A percentile compares a stretch with the other conserved stretches of the same genome.
Evolutionary conservation across 1,139 yeast genomes (phyloP).

Genomic region (Tardiomyces blankii): DNA sequence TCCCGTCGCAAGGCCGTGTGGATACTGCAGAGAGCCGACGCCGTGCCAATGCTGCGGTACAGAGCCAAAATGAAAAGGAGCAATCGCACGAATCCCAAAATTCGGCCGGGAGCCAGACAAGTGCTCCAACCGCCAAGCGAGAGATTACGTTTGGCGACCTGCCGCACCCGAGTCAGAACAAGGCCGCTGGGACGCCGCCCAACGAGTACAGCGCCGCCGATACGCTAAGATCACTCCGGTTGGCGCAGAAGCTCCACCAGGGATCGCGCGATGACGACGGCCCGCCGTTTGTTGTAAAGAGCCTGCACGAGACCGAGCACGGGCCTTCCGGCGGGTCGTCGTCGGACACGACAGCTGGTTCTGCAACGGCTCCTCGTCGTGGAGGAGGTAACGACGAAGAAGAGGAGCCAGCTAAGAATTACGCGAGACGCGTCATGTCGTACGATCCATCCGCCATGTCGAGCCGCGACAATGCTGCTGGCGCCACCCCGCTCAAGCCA

Average conservation of each 20-base stretch:
- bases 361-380: too few species aligned
- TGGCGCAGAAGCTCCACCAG: conserved; percentile 52
- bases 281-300: conserved; percentile 68
- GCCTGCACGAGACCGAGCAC: conserved; percentile 62
- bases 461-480: too few species aligned
- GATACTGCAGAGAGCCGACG: background rate
- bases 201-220: conserved; percentile 47
- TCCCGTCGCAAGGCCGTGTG: conserved; percentile 1
- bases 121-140: conserved; percentile 21
- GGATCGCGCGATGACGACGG: conserved; percentile 43
- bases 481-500: too few species aligned
- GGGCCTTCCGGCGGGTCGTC: conserved; percentile 6
- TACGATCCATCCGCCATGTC: too few species aligned
- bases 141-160: conserved; percentile 33
- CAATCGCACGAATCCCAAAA: background rate
- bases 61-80: background rate
- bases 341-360: background rate
- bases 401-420: background rate
- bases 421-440: too few species aligned
- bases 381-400: conserved; percentile 3
- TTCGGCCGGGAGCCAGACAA: conserved; percentile 1
- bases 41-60: background rate
- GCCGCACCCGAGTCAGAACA: conserved; percentile 35
- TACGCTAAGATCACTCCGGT: conserved; percentile 70
- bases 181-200: background rate